These are phyloP conservation scores for Anthracocystis setariae DNA, from an alignment of 1,284 basidiomycete species.

Conservation along the genomic window DNA sequence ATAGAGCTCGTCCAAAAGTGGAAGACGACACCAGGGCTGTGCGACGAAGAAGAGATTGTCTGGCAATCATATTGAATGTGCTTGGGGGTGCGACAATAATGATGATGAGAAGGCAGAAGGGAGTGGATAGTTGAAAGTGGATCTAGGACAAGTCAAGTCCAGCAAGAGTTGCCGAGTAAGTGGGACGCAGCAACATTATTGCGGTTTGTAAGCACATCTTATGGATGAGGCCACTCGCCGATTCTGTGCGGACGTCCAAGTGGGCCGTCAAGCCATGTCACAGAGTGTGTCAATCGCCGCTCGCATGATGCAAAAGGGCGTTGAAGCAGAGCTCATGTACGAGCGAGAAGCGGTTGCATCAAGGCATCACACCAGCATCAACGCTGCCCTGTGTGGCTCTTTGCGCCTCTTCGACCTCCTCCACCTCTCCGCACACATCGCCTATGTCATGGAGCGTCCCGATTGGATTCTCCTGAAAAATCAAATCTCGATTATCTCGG, in stretches of 20 bases:
- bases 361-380: slow-evolving; percentile 8
- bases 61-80: slow-evolving; percentile 10
- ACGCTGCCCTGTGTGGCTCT: background rate
- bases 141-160: too few relatives aligned
- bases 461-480: slow-evolving; percentile 6
- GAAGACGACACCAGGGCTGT: slow-evolving; percentile 15
- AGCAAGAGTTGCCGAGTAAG: too few relatives aligned
- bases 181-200: too few relatives aligned
- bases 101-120: too few relatives aligned
- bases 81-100: background rate
- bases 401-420: slow-evolving; percentile 1
- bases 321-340: background rate
- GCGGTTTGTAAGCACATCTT: slow-evolving; percentile 20
- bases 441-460: slow-evolving; percentile 45
- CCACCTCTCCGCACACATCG: too few relatives aligned
- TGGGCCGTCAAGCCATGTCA: slow-evolving; percentile 10
- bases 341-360: background rate
- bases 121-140: too few relatives aligned
- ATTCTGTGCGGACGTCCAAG: background rate
- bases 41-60: slow-evolving; percentile 14
- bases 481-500: background rate
- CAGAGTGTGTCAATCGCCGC: slow-evolving; percentile 8
- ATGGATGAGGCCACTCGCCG: too few relatives aligned
- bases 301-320: slow-evolving; percentile 17
- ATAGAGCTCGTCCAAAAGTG: slow-evolving; percentile 13